Evolutionary conservation across 371 early-diverging fungal genomes (phyloP), one percentile per base, ranked within the genome.

Genomic region (Syncephalastrum racemosum): DNA sequence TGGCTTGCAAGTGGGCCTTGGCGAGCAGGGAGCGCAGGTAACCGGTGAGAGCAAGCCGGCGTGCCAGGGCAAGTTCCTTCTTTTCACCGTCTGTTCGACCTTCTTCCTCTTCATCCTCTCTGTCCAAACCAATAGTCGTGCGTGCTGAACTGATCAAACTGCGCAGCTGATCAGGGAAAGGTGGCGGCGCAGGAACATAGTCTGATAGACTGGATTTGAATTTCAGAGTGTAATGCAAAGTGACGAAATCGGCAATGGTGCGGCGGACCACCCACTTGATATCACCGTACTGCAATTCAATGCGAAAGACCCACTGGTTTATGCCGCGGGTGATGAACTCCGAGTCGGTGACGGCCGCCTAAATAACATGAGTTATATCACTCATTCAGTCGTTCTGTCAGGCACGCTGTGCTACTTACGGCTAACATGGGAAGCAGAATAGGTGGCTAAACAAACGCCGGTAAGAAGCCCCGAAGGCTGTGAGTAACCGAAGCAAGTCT

Each of bases 211-310:
- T 62, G 0, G 73, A 51, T 51, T 74, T 77, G 47, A 77, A 54
- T 46, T 74, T 82, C 46, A 92, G 71, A n/a, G 68, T 67, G 27
- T 86, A 73, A 58, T 92, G 89, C 42, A 93, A 62, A 14, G 73
- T 62, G 15, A 83, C 68, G 61, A 93, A 90, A 51, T 93, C 92
- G 49, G 79, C 67, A 24, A 87, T 77, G 4, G 82, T 77, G 15
- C 86, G 82, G 24, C 77, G 66, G 31, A 92, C 81, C 15, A 87
- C 84, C 92, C 92, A 93, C 69, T 87, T 85, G 53, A 85, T 68
- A 54, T 87, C 88, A 13, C 93, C 93, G 58, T 93, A 93, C 56
- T 87, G 82, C 42, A 91, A 64, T 65, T 89, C 88, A 22, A 92
- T 85, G 10, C 90, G 84, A 65, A 87, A 87, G 13, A 84, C 59